phyloP scores from a whole-genome alignment of 1,139 yeast genomes.

The Sporopachydermia cereana region DNA sequence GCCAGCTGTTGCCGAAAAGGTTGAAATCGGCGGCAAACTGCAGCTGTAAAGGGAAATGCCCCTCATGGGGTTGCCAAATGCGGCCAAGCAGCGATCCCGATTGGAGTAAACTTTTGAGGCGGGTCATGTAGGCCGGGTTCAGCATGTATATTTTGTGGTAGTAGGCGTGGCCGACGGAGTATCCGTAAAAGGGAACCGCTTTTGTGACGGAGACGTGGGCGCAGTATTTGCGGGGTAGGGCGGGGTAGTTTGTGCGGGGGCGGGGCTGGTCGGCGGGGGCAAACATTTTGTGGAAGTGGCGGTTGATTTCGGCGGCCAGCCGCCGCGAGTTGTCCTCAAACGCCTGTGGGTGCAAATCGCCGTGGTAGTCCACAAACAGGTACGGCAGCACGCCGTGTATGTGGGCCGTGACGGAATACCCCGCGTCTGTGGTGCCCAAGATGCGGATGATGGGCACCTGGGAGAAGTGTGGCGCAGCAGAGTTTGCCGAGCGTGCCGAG shows the following conservation, averaged over 20 bases:
- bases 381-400: constrained; percentile 83
- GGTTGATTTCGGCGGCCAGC: constrained; percentile 12
- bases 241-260: constrained; percentile 5
- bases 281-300: constrained; percentile 19
- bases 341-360: constrained; percentile 19
- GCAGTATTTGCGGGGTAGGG: not conserved
- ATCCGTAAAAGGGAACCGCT: constrained; percentile 80
- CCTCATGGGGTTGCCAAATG: constrained; percentile 46
- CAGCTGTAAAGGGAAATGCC: constrained; percentile 65
- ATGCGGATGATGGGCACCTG: constrained; percentile 69
- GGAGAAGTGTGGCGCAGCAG: constrained; percentile 18
- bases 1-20: constrained; percentile 75
- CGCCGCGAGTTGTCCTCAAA: constrained; percentile 12
- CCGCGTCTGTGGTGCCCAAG: constrained; percentile 53
- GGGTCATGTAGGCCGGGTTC: constrained; percentile 47
- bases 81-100: constrained; percentile 33
- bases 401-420: constrained; percentile 50
- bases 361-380: constrained; percentile 49
- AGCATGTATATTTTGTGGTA: constrained; percentile 60
- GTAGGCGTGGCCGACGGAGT: constrained; percentile 47
- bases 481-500: constrained; percentile 8
- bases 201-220: constrained; percentile 20
- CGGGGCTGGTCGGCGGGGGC: constrained; percentile 12
- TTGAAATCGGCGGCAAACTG: constrained; percentile 81
- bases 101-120: constrained; percentile 50